A percentile compares a stretch with the other conserved stretches of the same genome.
phyloP scores from a whole-genome alignment of 1,284 basidiomycete genomes.

The Peniophora sp. region DNA sequence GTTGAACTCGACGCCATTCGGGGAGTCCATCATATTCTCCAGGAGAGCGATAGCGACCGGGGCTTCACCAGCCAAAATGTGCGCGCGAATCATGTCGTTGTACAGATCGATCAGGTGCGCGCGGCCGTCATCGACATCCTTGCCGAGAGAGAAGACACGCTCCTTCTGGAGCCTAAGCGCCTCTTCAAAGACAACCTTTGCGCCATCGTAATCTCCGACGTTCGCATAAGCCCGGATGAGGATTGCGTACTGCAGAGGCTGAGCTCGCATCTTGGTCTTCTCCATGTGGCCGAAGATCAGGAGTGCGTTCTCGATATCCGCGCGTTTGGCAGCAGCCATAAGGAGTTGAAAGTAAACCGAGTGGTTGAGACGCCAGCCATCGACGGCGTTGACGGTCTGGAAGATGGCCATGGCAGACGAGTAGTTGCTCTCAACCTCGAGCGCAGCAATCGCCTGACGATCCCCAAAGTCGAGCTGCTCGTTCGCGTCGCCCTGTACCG shows the following conservation, averaged over 20 bases:
- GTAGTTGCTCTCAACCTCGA: constrained; percentile 66
- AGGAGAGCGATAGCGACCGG: constrained; percentile 63
- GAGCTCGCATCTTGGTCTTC: constrained; percentile 29
- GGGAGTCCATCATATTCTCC: constrained; percentile 63
- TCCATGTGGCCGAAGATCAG: constrained; percentile 66
- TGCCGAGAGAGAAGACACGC: constrained; percentile 28
- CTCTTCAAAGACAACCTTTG: constrained; percentile 62
- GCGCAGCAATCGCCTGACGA: constrained; percentile 26
- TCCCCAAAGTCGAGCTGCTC: constrained; percentile 18
- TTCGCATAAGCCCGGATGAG: constrained; percentile 59
- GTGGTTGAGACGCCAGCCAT: constrained; percentile 26
- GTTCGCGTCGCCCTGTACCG: too few relatives aligned
- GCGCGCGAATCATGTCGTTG: constrained; percentile 70
- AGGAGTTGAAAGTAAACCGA: constrained; percentile 52
- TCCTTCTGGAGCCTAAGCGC: constrained; percentile 26
- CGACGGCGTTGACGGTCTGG: constrained; percentile 42
- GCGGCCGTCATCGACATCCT: constrained; percentile 17
- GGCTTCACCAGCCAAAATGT: constrained; percentile 61
- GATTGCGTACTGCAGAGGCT: constrained; percentile 41
- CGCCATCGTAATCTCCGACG: constrained; percentile 46
- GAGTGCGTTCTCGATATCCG: constrained; percentile 56
- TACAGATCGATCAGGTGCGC: constrained; percentile 34
- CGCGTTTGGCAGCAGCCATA: constrained; percentile 54
- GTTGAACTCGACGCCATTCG: constrained; percentile 27
- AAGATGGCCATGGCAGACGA: constrained; percentile 67